Percentiles rank a stretch among this genome's conserved stretches.
phyloP scores from a whole-genome alignment of 1,284 basidiomycete species.

The Leccinum pseudoinsigne region DNA sequence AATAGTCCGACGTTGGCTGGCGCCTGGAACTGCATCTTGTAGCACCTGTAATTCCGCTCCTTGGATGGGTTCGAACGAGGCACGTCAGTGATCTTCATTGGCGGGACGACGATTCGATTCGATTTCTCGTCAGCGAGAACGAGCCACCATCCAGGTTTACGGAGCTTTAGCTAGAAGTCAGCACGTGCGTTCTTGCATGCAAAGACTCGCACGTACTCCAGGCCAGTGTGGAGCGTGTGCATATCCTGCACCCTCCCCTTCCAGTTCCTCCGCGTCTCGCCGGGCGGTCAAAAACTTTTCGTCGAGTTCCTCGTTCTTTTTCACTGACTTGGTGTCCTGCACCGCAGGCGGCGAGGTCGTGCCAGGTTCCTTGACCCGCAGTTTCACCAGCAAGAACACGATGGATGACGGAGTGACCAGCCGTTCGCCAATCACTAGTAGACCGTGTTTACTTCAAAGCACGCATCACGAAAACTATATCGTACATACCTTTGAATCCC shows the following conservation, averaged over 20 bases:
- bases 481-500: conserved; percentile 77
- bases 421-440: conserved; percentile 86
- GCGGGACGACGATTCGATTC: conserved; percentile 90
- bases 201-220: conserved; percentile 51
- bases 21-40: conserved; percentile 94
- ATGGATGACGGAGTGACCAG: conserved; percentile 88
- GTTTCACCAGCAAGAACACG: conserved; percentile 85
- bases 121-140: conserved; percentile 91
- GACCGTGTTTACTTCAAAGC: conserved; percentile 2
- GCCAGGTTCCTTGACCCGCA: conserved; percentile 60
- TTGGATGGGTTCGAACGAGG: conserved; percentile 61
- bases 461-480: neutral
- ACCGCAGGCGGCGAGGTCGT: conserved; percentile 1
- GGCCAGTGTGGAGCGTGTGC: conserved; percentile 95
- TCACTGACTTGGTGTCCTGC: conserved; percentile 49
- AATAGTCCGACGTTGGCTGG: conserved; percentile 85
- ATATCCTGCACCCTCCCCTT: conserved; percentile 51
- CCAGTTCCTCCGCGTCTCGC: conserved; percentile 62
- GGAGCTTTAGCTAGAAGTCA: conserved; percentile 48
- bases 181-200: neutral
- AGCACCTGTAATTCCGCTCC: conserved; percentile 75
- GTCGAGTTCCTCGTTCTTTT: conserved; percentile 59
- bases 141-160: conserved; percentile 90
- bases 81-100: conserved; percentile 81
- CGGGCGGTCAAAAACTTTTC: conserved; percentile 66